Percentiles rank a stretch among this genome's conserved stretches.
phyloP scores from a whole-genome alignment of 2,329 filamentous ascomycete genomes.

The Curvularia sp. region DNA sequence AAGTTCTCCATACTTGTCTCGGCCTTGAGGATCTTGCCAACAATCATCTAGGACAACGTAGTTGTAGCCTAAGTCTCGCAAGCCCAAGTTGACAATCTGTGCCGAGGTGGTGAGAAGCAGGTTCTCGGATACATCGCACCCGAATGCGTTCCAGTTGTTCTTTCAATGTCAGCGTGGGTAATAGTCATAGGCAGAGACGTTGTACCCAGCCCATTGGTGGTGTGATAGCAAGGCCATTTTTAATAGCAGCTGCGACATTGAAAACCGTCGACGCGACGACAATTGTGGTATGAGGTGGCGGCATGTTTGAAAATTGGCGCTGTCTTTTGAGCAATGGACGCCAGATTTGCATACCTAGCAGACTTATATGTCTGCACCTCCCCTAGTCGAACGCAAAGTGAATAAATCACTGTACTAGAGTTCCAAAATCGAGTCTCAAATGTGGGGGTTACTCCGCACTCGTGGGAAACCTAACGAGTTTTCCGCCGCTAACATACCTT shows the following conservation, averaged over 20 bases:
- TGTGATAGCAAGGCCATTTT: constrained; percentile 34
- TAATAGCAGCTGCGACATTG: constrained; percentile 28
- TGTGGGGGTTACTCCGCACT: constrained; percentile 10
- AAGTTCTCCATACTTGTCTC: constrained; percentile 52
- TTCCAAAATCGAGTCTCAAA: constrained; percentile 3
- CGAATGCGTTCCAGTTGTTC: constrained; percentile 39
- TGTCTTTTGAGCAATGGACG: neutral
- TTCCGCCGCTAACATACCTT: constrained; percentile 27
- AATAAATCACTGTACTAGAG: neutral
- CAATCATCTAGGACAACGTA: constrained; percentile 70
- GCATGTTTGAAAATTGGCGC: constrained; percentile 12
- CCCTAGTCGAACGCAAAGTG: constrained; percentile 1
- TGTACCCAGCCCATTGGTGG: constrained; percentile 36
- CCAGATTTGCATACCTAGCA: constrained; percentile 4
- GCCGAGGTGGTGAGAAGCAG: constrained; percentile 36
- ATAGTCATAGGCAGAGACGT: neutral
- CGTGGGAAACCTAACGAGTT: constrained; percentile 23
- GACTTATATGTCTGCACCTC: constrained; percentile 6
- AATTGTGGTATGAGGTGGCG: constrained; percentile 18
- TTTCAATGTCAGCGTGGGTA: constrained; percentile 4
- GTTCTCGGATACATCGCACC: constrained; percentile 38
- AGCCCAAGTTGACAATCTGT: constrained; percentile 32
- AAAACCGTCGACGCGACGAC: constrained; percentile 21
- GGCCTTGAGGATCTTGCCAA: constrained; percentile 57
- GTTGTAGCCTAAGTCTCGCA: constrained; percentile 40